Percentiles rank a stretch among this genome's conserved stretches.
phyloP scores from a whole-genome alignment of 371 early-diverging fungal genomes.

The Phascolomyces articulosus region DNA sequence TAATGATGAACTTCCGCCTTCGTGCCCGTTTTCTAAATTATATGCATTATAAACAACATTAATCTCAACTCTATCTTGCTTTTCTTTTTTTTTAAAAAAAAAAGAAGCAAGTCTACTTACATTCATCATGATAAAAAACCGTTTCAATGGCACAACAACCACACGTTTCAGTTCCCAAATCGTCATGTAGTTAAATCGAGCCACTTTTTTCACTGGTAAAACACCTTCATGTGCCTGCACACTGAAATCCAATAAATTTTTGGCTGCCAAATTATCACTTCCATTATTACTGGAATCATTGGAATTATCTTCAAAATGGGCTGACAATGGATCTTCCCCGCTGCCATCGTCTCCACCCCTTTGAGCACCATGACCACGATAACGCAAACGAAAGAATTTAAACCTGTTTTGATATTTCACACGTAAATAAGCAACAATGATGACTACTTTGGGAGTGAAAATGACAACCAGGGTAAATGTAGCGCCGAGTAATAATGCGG shows the following conservation, averaged over 20 bases:
- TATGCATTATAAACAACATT: no score
- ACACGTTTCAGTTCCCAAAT: slow-evolving; percentile 51
- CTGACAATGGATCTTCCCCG: slow-evolving; percentile 13
- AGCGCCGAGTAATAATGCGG: slow-evolving; percentile 34
- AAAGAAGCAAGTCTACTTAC: no score
- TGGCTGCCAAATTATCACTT: slow-evolving; percentile 23
- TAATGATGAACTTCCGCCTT: slow-evolving; percentile 32
- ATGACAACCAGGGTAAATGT: slow-evolving; percentile 37
- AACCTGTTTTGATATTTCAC: slow-evolving; percentile 8
- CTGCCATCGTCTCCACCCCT: slow-evolving; percentile 9
- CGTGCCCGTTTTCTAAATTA: slow-evolving; percentile 27
- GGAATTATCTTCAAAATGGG: background rate
- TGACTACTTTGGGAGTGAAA: slow-evolving; percentile 32
- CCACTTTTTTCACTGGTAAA: slow-evolving; percentile 42
- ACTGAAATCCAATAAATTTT: slow-evolving; percentile 35
- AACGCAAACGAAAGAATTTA: background rate
- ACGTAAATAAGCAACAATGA: slow-evolving; percentile 26
- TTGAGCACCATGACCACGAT: slow-evolving; percentile 17
- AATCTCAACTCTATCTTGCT: no score
- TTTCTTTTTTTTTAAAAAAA: no score
- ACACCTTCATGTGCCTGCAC: slow-evolving; percentile 43
- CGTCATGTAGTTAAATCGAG: slow-evolving; percentile 36
- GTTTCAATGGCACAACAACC: slow-evolving; percentile 36
- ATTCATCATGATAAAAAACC: slow-evolving; percentile 35
- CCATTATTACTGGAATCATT: slow-evolving; percentile 10